Evolutionary conservation across 306 rosid genomes (phyloP).

Genomic region (Malus asiatica): DNA sequence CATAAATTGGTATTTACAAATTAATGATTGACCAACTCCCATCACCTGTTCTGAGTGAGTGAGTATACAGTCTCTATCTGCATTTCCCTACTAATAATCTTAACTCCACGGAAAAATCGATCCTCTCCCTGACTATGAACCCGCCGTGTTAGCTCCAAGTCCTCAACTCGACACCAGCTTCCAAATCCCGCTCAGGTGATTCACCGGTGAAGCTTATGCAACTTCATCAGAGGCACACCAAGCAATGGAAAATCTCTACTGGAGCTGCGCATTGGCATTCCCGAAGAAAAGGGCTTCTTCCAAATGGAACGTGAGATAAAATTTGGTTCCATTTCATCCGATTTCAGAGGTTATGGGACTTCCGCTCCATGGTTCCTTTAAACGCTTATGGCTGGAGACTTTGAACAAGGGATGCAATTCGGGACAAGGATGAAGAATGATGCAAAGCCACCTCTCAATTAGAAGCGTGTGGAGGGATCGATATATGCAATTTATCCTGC

Average conservation of each 20-base stretch:
- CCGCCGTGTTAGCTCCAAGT: not conserved
- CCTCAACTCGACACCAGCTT: not conserved
- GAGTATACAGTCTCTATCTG: not conserved
- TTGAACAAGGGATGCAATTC: not conserved
- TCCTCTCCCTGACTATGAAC: not conserved
- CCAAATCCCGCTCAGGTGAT: not conserved
- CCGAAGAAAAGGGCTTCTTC: not conserved
- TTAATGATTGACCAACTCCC: not conserved
- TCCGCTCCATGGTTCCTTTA: conserved; percentile 13
- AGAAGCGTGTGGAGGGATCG: conserved; percentile 20
- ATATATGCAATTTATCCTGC: conserved; percentile 41
- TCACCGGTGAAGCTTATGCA: not conserved
- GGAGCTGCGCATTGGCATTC: not conserved
- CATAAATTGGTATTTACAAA: conserved; percentile 4
- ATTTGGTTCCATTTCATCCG: not conserved
- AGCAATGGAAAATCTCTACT: not conserved
- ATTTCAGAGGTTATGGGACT: conserved; percentile 35
- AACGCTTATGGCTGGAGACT: not conserved
- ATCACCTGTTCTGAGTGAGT: not conserved
- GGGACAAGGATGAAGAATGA: conserved; percentile 9
- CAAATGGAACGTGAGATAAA: not conserved
- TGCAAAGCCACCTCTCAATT: conserved; percentile 18
- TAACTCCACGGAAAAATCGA: not conserved
- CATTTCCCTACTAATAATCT: not conserved
- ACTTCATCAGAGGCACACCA: not conserved